Percentiles rank a stretch among this genome's conserved stretches.
These are phyloP conservation scores for Ogataea methanolica DNA, from an alignment of 805 yeast genomes.

Conservation along the genomic window DNA sequence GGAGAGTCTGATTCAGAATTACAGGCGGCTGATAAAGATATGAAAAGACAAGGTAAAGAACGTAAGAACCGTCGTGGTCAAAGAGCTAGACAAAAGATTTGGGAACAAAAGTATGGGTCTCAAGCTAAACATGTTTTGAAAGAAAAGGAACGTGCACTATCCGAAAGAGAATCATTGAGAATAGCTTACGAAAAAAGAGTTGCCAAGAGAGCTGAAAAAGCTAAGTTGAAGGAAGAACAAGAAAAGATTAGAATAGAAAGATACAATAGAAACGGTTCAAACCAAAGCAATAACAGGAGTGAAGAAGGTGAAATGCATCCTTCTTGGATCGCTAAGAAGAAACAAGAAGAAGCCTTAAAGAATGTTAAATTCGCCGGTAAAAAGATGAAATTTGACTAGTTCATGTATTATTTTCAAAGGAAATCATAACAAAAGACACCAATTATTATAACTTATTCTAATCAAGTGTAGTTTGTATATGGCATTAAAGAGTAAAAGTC, in stretches of 20 bases:
- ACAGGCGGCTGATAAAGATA: conserved; percentile 38
- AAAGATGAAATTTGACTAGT: conserved; percentile 67
- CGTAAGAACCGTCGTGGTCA: conserved; percentile 95
- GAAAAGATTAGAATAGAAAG: conserved; percentile 1
- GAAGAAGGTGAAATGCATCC: conserved; percentile 65
- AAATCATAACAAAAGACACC: background rate
- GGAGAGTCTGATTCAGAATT: conserved; percentile 60
- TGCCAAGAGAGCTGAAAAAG: conserved; percentile 56
- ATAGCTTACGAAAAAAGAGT: conserved; percentile 69
- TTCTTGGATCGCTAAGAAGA: conserved; percentile 93
- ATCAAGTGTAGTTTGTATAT: too few relatives aligned
- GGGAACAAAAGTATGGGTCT: conserved; percentile 87
- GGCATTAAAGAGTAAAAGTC: too few relatives aligned
- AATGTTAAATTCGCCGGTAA: conserved; percentile 76
- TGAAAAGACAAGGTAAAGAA: conserved; percentile 44
- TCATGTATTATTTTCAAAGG: background rate
- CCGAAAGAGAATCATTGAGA: conserved; percentile 57
- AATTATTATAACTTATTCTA: too few relatives aligned
- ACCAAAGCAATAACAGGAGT: background rate
- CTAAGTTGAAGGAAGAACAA: conserved; percentile 10
- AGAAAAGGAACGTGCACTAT: conserved; percentile 49
- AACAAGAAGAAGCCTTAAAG: conserved; percentile 61
- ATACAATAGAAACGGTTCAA: background rate
- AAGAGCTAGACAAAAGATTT: conserved; percentile 91
- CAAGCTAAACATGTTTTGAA: conserved; percentile 79